Base-by-base conservation (phyloP, 2,329 filamentous ascomycete genomes). In the Plectosphaerella plurivora region DNA sequence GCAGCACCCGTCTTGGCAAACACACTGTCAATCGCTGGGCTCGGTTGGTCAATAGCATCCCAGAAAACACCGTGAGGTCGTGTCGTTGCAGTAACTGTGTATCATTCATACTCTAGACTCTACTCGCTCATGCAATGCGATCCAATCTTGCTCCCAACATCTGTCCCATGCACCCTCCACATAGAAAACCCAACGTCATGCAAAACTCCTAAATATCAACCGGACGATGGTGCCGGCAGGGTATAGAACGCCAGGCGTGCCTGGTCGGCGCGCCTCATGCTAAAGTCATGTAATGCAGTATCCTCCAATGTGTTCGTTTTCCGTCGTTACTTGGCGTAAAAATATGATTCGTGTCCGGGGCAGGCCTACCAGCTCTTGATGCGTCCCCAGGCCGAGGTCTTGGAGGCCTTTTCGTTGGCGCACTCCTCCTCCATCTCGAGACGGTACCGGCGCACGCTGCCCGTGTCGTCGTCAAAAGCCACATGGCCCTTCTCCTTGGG, bases 381-480 rank as follows among this genome's bases (percentile, higher is more conserved):
- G 4, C 48, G 22, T 8, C 36, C 48, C 48, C 48, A 50, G 5
- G 10, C 22, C 10, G 18, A 50, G 15, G 14, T 12, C 48, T 45
- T 50, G 10, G 6, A 14, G 14, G 22, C 37, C 22, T 18, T n/a
- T 24, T 16, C 14, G 22, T 12, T 24, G 12, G 6, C 15, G 22
- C 22, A 16, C 22, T 50, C 39, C 39, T 50, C 48, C 14, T 36
- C 79, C 3, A 86, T 69, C 39, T 82, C 77, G 4, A 87, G 70
- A 5, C 83, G 71, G 63, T 87, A 86, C 15, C 83, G 73, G 15
- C 83, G 73, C 53, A 87, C 83, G 53, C 83, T 86, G 18, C 83
- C 83, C 1, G 75, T 70, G 63, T 86, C 82, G 59, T 84, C 81
- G 59, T 84, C 81, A 53, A 86, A 86, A 2, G 74, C 71, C 12